Evolutionary conservation across 306 rosid genomes (phyloP), one percentile per base, ranked within the genome.

Genomic region (Adenanthera pavonina): DNA sequence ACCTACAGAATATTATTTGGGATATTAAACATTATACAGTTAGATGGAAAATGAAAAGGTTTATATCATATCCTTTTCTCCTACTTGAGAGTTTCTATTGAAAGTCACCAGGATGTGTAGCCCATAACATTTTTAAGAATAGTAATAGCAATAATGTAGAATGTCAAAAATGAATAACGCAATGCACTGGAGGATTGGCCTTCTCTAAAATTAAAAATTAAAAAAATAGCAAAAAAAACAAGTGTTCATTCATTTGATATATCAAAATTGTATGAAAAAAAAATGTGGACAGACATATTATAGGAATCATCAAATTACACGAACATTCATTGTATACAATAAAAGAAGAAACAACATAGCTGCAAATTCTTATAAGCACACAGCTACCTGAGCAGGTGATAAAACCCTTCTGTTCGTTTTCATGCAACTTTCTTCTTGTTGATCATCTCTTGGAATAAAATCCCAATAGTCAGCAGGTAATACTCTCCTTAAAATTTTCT

Each of bases 381-480:
- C 59, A 65, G 67, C 51, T 89, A 94, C 99, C 99, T 95, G 99
- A 16, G 66, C 82, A 54, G 92, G 96, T 43, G 99, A 92, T 78
- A 95, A 87, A 85, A 90, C 85, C 78, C 91, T 93, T 86, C 84
- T 87, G 77, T 87, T 86, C 57, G 87, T 62, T 78, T 52, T 89
- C 60, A 59, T 72, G 66, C 51, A 61, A 48, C 69, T 87, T 80
- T 89, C 98, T 36, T 93, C 98, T 76, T 82, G 87, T 36, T 90
- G 97, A 35, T 77, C 78, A 83, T 89, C 98, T 72, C 61, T 72
- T 36, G 94, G 93, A 68, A 95, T 78, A 81, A 93, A 93, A 82
- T 89, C 86, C 99, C 99, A 95, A 86, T 84, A 95, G 74, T 93
- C 94, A 80, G 79, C 73, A 19, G 99, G 91, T 70, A 95, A 69